Evolutionary conservation across 192 early-diverging fungal species (phyloP), one percentile per base, ranked within the genome.

Genomic region (Gonapodya prolifera): DNA sequence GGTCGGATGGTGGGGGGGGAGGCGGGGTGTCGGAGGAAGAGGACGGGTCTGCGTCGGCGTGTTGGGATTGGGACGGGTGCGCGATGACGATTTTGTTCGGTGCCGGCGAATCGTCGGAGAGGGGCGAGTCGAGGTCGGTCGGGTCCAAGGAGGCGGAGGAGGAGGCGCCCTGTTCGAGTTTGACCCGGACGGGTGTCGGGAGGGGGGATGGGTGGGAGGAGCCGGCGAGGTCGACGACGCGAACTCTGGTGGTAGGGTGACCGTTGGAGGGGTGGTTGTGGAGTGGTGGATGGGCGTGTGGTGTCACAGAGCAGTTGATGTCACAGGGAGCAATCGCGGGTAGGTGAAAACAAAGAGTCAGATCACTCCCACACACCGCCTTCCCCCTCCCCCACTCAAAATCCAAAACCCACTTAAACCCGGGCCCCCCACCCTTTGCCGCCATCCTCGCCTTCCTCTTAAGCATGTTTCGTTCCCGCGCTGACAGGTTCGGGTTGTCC

Each of bases 361-460:
- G n/a, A 61, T 23, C 45, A 61, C 45, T 16, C 45, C 45, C 45
- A 16, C 45, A 8, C 45, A 8, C 8, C 45, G 8, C 45, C 45
- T 8, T 23, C 8, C 45, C 45, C 45, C 23, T 23, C 45, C 45
- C 45, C 45, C 45, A 8, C 8, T 23, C 45, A 61, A 8, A 23
- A 61, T 23, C 45, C n/a, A n/a, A n/a, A 61, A 61, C 45, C 23
- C 45, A 61, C 45, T 61, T 61, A 23, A 61, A 61, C 45, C 45
- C 45, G 8, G 8, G 8, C 45, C 8, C 45, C 45, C 45, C 45
- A 8, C 45, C 87, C 79, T 93, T 94, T 29, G 90, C 88, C 23
- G 91, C 92, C 61, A 88, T 83, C 77, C 92, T 94, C 74, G 90
- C 87, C 79, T 94, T 96, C 75, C 97, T 89, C 82, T 99, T 99